Base-by-base conservation (phyloP, 2,329 filamentous ascomycete species). In the Ploettnerulaceae sp. region DNA sequence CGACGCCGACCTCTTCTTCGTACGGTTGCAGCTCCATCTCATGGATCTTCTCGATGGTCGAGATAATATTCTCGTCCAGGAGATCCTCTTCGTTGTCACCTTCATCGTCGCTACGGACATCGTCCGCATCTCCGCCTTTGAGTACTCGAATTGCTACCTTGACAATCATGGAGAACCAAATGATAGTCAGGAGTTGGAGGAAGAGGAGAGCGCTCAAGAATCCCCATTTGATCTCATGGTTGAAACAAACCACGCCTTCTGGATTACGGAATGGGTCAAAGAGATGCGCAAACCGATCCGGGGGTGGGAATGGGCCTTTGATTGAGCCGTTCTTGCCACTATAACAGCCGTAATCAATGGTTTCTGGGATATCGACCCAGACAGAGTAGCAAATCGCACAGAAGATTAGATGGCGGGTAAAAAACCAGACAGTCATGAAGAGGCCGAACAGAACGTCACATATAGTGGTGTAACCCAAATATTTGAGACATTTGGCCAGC, bases 401-500 rank as follows among this genome's bases (percentile, higher is more conserved):
- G 70, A 90, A 97, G 54, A 89, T 71, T 45, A 91, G 69, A 65
- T 98, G 93, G 41, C 93, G 86, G 21, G 85, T 79, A 41, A 86
- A 63, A 54, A 96, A 75, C 93, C 93, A 98, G 42, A 81, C 79
- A 12, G 88, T 60, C 69, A 97, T 84, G 68, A 97, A 96, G 20
- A 91, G 64, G 28, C 81, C 90, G 62, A 97, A 97, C 39, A 82
- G 79, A 52, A 82, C 69, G 63, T 97, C 93, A 71, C 90, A 96
- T 44, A 83, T 68, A 3, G 71, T 82, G 52, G 81, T 79, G 67
- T 78, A 89, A 51, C 85, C 84, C 41, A 89, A 71, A 65, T 97
- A 98, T 66, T 95, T 96, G 57, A 97, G 79, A 60, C 90, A 87
- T 68, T 98, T 98, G 57, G 93, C 93, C 22, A 82, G 71, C 89